These are phyloP conservation scores for Phytophthora citricola DNA, from an alignment of 352 stramenopile species.

Conservation along the genomic window DNA sequence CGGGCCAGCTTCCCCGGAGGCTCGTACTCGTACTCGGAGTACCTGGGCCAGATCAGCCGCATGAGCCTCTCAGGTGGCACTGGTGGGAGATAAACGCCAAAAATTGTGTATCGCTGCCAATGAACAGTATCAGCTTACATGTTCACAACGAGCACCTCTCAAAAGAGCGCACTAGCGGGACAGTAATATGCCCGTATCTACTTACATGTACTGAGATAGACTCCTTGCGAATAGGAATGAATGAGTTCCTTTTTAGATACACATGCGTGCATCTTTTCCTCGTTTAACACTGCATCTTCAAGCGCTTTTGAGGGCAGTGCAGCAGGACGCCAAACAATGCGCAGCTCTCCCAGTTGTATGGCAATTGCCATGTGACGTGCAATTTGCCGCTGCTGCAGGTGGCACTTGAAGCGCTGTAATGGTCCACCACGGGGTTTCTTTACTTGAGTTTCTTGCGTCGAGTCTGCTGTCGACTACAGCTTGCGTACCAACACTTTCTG, in stretches of 20 bases:
- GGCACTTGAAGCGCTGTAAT: constrained; percentile 27
- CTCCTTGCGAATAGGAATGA: constrained; percentile 22
- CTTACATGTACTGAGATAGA: too few species aligned
- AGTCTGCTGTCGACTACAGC: constrained; percentile 3
- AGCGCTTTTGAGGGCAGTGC: neutral
- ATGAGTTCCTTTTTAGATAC: constrained; percentile 38
- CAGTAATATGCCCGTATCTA: too few species aligned
- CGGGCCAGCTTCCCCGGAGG: constrained; percentile 96
- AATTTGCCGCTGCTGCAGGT: constrained; percentile 14
- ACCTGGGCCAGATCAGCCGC: constrained; percentile 91
- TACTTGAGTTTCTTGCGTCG: neutral
- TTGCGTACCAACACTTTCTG: constrained; percentile 15
- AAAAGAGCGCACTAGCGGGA: too few species aligned
- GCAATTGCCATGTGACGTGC: constrained; percentile 13
- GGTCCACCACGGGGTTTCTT: constrained; percentile 4
- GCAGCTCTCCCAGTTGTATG: constrained; percentile 10
- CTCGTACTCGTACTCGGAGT: constrained; percentile 98
- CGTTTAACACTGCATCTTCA: neutral
- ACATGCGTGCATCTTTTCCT: neutral
- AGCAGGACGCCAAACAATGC: neutral
- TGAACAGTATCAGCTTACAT: too few species aligned
- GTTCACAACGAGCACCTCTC: too few species aligned
- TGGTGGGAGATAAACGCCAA: constrained; percentile 52
- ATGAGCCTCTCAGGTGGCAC: constrained; percentile 60
- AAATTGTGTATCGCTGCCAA: too few species aligned